Evolutionary conservation across 2,329 filamentous ascomycete genomes (phyloP).

Genomic region (Leptographium procerum): DNA sequence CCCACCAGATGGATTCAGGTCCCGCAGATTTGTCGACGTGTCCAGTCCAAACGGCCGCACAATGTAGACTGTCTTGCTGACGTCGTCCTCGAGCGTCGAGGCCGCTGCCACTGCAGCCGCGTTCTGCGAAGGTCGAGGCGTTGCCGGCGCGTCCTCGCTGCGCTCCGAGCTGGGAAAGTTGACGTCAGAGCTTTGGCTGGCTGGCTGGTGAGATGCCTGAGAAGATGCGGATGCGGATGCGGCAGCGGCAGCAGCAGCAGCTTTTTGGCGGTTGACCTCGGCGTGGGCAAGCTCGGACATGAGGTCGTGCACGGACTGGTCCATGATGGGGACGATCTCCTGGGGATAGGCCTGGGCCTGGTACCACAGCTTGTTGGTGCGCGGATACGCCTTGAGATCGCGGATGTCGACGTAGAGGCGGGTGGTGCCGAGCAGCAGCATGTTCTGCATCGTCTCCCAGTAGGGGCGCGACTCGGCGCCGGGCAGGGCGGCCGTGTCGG

Average conservation of each 20-base stretch:
- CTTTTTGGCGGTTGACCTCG: slow-evolving; percentile 60
- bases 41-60: slow-evolving; percentile 86
- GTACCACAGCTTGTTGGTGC: slow-evolving; percentile 88
- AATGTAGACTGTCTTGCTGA: slow-evolving; percentile 69
- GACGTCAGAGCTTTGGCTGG: slow-evolving; percentile 56
- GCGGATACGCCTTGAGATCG: slow-evolving; percentile 85
- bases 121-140: slow-evolving; percentile 31
- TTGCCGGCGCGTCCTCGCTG: slow-evolving; percentile 36
- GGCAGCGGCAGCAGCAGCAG: slow-evolving; percentile 20
- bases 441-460: slow-evolving; percentile 73
- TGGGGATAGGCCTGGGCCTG: slow-evolving; percentile 90
- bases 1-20: slow-evolving; percentile 82
- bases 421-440: slow-evolving; percentile 76
- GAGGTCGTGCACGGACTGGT: slow-evolving; percentile 83
- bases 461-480: slow-evolving; percentile 74
- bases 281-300: slow-evolving; percentile 83
- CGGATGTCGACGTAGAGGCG: slow-evolving; percentile 79
- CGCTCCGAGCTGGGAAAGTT: slow-evolving; percentile 71
- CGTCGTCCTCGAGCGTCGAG: slow-evolving; percentile 59
- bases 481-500: slow-evolving; percentile 57
- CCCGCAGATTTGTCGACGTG: slow-evolving; percentile 77
- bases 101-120: slow-evolving; percentile 16
- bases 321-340: slow-evolving; percentile 94
- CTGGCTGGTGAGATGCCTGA: background rate
- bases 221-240: background rate